Evolutionary conservation across 257 asterid genomes (phyloP).

Genomic region (Penstemon newberryi): DNA sequence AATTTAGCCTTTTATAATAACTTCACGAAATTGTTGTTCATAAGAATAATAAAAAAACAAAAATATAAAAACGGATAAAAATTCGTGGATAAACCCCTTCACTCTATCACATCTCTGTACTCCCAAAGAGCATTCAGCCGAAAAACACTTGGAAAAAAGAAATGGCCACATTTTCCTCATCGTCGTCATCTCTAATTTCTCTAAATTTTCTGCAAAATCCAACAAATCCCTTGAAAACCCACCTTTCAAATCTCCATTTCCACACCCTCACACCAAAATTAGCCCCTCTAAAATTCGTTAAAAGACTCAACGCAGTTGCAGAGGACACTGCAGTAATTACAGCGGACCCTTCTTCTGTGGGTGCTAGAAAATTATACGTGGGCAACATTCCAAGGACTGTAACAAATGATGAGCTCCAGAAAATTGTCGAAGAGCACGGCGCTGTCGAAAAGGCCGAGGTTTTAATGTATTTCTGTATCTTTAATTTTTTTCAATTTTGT

Average conservation of each 20-base stretch:
- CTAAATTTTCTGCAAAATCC: constrained; percentile 48
- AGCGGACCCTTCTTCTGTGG: constrained; percentile 58
- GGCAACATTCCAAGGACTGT: constrained; percentile 84
- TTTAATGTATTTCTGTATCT: constrained; percentile 7
- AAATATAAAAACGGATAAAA: background rate
- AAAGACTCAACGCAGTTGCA: constrained; percentile 51
- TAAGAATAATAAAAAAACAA: background rate
- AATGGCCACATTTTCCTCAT: constrained; percentile 56
- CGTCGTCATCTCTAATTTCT: constrained; percentile 46
- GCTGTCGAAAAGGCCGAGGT: constrained; percentile 91
- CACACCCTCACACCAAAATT: constrained; percentile 35
- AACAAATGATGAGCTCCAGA: constrained; percentile 67
- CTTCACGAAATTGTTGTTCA: no score
- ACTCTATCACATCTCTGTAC: background rate
- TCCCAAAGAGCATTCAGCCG: background rate
- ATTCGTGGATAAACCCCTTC: background rate
- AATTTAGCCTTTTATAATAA: no score
- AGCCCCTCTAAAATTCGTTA: constrained; percentile 33
- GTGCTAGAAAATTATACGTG: constrained; percentile 68
- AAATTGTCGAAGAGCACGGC: constrained; percentile 76
- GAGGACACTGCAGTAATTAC: constrained; percentile 57
- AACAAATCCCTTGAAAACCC: constrained; percentile 33
- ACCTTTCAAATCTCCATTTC: constrained; percentile 29
- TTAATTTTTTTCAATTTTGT: background rate
- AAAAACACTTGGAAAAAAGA: background rate